Base-by-base conservation (phyloP, 2,329 filamentous ascomycete genomes). In the Pezicula rhizophila region DNA sequence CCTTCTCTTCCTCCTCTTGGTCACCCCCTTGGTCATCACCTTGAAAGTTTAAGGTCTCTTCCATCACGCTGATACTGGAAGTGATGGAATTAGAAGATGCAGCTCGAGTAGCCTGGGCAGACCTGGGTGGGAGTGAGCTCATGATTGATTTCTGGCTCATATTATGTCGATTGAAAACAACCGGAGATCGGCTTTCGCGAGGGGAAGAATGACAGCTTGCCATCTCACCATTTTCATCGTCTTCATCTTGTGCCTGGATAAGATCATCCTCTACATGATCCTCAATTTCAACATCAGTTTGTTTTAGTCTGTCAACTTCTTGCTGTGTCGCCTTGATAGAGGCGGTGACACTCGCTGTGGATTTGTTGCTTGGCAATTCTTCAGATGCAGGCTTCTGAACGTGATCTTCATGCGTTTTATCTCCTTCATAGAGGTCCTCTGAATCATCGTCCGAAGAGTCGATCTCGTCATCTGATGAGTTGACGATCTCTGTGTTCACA, bases 141-240 rank as follows among this genome's bases (percentile, higher is more conserved):
- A 31, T 31, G 28, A 11, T 10, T 10, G 28, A 10, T 10, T 31
- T 31, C 28, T 31, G 28, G 28, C 11, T 12, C 28, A 31, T 7
- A 10, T 31, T n/a, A 6, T 59, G 56, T 35, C 48, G 46, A 23
- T 49, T 54, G 52, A 61, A 61, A 11, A 54, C 48, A 18, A 62
- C 50, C 15, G 61, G 61, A 18, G 61, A 63, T 39, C 61, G 60
- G 49, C 60, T 63, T 23, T 62, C 59, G 1, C 59, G 54, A 8
- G 39, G 48, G 4, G 57, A 57, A 10, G 55, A 57, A 8, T 54
- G 54, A 10, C 56, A 51, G 26, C 57, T 58, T 20, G 55, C 51
- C 23, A 46, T 50, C 28, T 55, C 53, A 8, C 45, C 7, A 45
- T 53, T 44, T 44, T 48, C 48, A 15, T 55, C 50, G 10, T 55